Percentiles rank a stretch among this genome's conserved stretches.
phyloP scores from a whole-genome alignment of 1,284 basidiomycete species.

The Leccinum subspadiceum region DNA sequence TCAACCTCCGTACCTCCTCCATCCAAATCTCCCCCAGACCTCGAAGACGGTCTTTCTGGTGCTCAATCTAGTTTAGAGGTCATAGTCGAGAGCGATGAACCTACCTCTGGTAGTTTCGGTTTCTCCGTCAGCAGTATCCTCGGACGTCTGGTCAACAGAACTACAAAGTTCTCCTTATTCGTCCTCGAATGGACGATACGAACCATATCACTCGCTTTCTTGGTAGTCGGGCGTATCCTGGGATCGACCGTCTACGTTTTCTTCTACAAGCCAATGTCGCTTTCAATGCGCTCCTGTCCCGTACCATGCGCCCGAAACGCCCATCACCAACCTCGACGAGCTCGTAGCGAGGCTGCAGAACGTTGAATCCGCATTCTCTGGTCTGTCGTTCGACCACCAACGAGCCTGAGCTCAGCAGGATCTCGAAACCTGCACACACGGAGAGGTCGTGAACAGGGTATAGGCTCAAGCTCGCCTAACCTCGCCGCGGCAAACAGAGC shows the following conservation, averaged over 20 bases:
- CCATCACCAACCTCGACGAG: constrained; percentile 68
- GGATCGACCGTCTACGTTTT: constrained; percentile 42
- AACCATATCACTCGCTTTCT: constrained; percentile 25
- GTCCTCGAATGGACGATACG: constrained; percentile 41
- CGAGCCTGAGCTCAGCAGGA: constrained; percentile 50
- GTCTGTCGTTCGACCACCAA: constrained; percentile 54
- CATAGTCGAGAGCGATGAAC: constrained; percentile 59
- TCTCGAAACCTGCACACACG: constrained; percentile 44
- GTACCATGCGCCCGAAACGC: constrained; percentile 33
- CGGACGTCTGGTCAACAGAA: constrained; percentile 43
- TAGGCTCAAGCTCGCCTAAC: constrained; percentile 21
- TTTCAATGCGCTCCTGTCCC: constrained; percentile 10
- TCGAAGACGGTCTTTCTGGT: constrained; percentile 42
- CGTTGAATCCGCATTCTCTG: constrained; percentile 62
- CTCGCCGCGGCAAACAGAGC: no score
- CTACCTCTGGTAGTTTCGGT: constrained; percentile 26
- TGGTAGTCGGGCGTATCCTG: constrained; percentile 41
- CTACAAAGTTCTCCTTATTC: constrained; percentile 29
- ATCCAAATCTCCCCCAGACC: constrained; percentile 18
- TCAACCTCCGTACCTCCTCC: constrained; percentile 37
- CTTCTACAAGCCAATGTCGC: constrained; percentile 43
- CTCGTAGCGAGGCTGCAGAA: constrained; percentile 64
- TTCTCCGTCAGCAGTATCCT: constrained; percentile 50
- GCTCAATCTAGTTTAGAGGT: constrained; percentile 52
- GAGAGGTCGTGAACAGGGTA: constrained; percentile 52